phyloP scores from a whole-genome alignment of 148 eudicot genomes.

The Diospyros kaki region DNA sequence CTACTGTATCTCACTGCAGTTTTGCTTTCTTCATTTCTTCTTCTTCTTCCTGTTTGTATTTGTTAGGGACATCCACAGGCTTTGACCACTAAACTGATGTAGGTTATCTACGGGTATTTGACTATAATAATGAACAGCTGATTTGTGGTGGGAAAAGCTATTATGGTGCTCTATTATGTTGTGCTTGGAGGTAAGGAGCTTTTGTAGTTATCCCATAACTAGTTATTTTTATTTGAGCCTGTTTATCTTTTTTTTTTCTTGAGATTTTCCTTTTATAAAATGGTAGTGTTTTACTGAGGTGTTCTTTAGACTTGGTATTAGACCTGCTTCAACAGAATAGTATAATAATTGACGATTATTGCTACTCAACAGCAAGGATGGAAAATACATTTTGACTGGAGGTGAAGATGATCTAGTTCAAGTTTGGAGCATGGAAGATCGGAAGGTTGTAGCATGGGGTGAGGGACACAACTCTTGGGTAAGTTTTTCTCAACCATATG shows the following conservation, averaged over 20 bases:
- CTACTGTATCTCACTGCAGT: slow-evolving; percentile 1
- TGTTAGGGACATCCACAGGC: neutral
- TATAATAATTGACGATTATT: slow-evolving; percentile 9
- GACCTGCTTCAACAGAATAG: neutral
- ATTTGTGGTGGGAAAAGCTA: slow-evolving; percentile 67
- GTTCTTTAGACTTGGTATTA: neutral
- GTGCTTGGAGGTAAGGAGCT: slow-evolving; percentile 57
- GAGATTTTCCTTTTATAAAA: neutral
- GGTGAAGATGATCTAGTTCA: slow-evolving; percentile 98
- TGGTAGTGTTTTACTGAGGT: neutral
- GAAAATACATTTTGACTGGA: slow-evolving; percentile 78
- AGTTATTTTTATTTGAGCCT: neutral
- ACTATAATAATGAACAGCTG: slow-evolving; percentile 54
- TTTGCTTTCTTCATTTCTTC: neutral
- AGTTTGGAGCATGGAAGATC: slow-evolving; percentile 94
- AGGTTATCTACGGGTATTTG: slow-evolving; percentile 64
- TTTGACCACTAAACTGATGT: slow-evolving; percentile 17
- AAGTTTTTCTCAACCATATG: slow-evolving; percentile 16
- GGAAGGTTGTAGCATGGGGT: slow-evolving; percentile 92
- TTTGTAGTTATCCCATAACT: neutral
- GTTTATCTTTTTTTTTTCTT: neutral
- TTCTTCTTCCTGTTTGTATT: neutral
- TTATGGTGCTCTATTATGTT: slow-evolving; percentile 61
- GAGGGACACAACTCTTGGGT: slow-evolving; percentile 98
- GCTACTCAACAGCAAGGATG: slow-evolving; percentile 55